Evolutionary conservation across 805 yeast genomes (phyloP).

Genomic region (Hanseniaspora lindneri): DNA sequence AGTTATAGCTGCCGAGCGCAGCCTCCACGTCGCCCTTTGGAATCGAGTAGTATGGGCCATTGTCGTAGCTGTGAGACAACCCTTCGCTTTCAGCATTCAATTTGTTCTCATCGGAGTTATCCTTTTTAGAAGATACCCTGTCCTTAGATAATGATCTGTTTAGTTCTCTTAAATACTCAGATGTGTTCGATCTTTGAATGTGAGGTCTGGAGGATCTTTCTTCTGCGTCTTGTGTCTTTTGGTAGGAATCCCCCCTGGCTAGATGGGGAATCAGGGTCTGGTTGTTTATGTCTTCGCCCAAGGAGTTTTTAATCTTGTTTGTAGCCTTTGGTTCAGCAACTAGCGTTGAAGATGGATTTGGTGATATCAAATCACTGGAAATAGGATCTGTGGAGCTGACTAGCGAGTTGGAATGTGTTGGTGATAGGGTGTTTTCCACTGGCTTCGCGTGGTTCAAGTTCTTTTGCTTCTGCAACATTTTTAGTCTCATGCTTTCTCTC

Average conservation of each 20-base stretch:
- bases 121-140: slow-evolving; percentile 17
- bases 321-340: too few relatives aligned
- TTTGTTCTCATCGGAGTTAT: slow-evolving; percentile 1
- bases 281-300: slow-evolving; percentile 25
- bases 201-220: slow-evolving; percentile 21
- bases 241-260: slow-evolving; percentile 66
- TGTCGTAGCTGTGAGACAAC: slow-evolving; percentile 9
- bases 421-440: neutral
- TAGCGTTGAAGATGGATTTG: too few relatives aligned
- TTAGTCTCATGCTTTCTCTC: slow-evolving; percentile 17
- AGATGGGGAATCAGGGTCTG: slow-evolving; percentile 42
- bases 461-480: slow-evolving; percentile 15
- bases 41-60: slow-evolving; percentile 22
- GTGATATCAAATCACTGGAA: slow-evolving; percentile 19
- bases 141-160: slow-evolving; percentile 26
- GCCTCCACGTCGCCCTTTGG: slow-evolving; percentile 24
- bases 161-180: slow-evolving; percentile 45
- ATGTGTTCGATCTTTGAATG: slow-evolving; percentile 25
- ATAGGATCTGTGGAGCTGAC: slow-evolving; percentile 25
- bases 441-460: neutral
- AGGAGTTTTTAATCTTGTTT: slow-evolving; percentile 23
- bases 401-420: slow-evolving; percentile 19
- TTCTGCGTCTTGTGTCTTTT: slow-evolving; percentile 18
- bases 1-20: slow-evolving; percentile 19
- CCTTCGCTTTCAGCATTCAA: slow-evolving; percentile 7